Conservation (phyloP, 2,329 filamentous ascomycete species). For the Aspergillus sp. region DNA sequence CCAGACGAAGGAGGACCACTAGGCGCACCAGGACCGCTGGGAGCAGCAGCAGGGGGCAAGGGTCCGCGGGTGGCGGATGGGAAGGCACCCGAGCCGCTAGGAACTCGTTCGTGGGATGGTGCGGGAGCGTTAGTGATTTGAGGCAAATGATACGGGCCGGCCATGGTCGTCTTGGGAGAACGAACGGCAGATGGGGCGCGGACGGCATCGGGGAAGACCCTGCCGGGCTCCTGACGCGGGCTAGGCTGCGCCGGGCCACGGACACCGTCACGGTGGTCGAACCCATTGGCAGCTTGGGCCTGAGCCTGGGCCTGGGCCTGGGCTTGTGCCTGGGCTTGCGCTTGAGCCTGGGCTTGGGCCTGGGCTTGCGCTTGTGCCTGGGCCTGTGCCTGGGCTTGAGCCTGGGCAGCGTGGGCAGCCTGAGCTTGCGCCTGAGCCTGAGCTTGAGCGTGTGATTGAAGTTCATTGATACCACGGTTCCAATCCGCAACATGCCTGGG, state of each 20-base stretch:
- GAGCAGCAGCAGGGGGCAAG: conserved; percentile 37
- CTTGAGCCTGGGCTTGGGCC: background rate
- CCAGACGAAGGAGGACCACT: conserved; percentile 49
- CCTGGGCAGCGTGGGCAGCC: conserved; percentile 3
- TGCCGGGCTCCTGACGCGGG: conserved; percentile 65
- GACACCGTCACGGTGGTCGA: conserved; percentile 69
- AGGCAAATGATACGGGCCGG: conserved; percentile 46
- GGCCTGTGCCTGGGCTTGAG: conserved; percentile 1
- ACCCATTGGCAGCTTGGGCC: conserved; percentile 63
- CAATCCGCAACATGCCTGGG: conserved; percentile 56
- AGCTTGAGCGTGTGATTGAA: conserved; percentile 52
- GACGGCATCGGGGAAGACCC: conserved; percentile 60
- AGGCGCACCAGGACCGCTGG: conserved; percentile 47
- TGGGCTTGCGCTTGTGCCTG: conserved; percentile 4
- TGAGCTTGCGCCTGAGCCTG: conserved; percentile 12
- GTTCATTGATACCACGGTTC: conserved; percentile 66
- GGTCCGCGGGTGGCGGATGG: conserved; percentile 33
- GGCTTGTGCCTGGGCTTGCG: conserved; percentile 47
- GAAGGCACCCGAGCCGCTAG: conserved; percentile 24
- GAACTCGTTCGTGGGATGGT: conserved; percentile 34
- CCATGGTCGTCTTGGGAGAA: conserved; percentile 54
- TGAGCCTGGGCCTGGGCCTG: conserved; percentile 17
- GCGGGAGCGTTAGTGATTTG: conserved; percentile 44
- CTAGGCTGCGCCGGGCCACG: conserved; percentile 65
- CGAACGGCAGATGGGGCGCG: conserved; percentile 50